Evolutionary conservation across 1,284 basidiomycete species (phyloP).

Genomic region (Neonothopanus nambi): DNA sequence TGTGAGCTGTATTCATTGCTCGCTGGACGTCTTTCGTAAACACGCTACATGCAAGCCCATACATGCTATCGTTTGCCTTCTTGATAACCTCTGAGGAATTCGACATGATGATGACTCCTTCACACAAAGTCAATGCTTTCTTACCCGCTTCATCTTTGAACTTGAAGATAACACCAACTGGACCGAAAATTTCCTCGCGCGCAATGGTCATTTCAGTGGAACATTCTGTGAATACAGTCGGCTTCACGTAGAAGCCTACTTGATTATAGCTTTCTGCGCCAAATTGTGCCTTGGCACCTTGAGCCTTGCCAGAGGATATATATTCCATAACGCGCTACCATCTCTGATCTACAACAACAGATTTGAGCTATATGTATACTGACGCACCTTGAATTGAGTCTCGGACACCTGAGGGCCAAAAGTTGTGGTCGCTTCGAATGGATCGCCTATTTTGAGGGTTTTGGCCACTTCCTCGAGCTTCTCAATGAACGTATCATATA

Average conservation of each 20-base stretch:
- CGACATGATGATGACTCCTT: too few species aligned
- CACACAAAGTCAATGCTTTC: neutral
- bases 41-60: slow-evolving; percentile 85
- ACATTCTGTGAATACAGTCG: slow-evolving; percentile 84
- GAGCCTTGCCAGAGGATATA: slow-evolving; percentile 81
- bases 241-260: slow-evolving; percentile 47
- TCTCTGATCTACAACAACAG: slow-evolving; percentile 1
- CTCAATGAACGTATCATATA: slow-evolving; percentile 80
- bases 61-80: slow-evolving; percentile 36
- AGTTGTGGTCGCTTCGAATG: slow-evolving; percentile 70
- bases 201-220: slow-evolving; percentile 82
- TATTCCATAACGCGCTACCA: slow-evolving; percentile 78
- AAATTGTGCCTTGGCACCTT: slow-evolving; percentile 77
- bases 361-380: slow-evolving; percentile 13
- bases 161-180: slow-evolving; percentile 75
- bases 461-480: slow-evolving; percentile 60
- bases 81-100: neutral
- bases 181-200: slow-evolving; percentile 90
- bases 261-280: slow-evolving; percentile 69
- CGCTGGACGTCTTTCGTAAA: slow-evolving; percentile 81
- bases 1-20: slow-evolving; percentile 75
- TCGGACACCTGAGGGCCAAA: slow-evolving; percentile 89
- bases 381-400: slow-evolving; percentile 59
- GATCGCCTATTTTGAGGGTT: slow-evolving; percentile 62
- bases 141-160: slow-evolving; percentile 61